phyloP scores from a whole-genome alignment of 169 alveolate genomes.

The Hammondia hammondi region DNA sequence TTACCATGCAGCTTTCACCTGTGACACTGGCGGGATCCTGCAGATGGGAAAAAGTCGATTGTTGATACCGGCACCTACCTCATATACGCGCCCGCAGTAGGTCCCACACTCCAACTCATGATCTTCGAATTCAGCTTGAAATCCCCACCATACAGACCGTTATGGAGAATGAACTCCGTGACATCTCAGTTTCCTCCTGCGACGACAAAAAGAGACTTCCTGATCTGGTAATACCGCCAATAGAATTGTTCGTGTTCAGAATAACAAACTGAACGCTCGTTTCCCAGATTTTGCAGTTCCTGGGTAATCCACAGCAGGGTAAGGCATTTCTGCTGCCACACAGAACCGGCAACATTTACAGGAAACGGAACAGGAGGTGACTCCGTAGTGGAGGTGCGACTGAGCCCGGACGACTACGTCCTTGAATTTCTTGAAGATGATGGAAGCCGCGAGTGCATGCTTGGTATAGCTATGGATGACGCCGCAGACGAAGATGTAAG shows the following conservation, averaged over 20 bases:
- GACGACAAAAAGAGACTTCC: conserved; percentile 63
- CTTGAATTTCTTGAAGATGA: conserved; percentile 59
- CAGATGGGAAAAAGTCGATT: conserved; percentile 42
- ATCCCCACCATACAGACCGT: conserved; percentile 29
- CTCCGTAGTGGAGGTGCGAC: conserved; percentile 54
- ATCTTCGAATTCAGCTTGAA: background rate
- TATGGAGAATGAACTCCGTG: conserved; percentile 57
- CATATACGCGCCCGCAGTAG: conserved; percentile 69
- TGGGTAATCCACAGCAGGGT: background rate
- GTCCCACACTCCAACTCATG: background rate
- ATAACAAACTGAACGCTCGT: background rate
- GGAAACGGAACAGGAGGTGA: background rate
- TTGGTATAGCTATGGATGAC: conserved; percentile 73
- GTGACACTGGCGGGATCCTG: background rate
- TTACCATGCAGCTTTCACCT: background rate
- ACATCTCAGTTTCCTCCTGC: conserved; percentile 51
- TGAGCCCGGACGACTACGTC: conserved; percentile 74
- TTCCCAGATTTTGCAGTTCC: background rate
- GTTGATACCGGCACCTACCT: conserved; percentile 72
- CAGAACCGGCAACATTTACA: background rate
- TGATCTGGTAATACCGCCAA: conserved; percentile 27
- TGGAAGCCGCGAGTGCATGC: conserved; percentile 70
- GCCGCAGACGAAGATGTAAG: conserved; percentile 53
- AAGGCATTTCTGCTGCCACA: background rate
- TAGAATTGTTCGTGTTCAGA: background rate